Base-by-base conservation (phyloP, 495 filamentous ascomycete genomes). In the Haplographium delicatum region DNA sequence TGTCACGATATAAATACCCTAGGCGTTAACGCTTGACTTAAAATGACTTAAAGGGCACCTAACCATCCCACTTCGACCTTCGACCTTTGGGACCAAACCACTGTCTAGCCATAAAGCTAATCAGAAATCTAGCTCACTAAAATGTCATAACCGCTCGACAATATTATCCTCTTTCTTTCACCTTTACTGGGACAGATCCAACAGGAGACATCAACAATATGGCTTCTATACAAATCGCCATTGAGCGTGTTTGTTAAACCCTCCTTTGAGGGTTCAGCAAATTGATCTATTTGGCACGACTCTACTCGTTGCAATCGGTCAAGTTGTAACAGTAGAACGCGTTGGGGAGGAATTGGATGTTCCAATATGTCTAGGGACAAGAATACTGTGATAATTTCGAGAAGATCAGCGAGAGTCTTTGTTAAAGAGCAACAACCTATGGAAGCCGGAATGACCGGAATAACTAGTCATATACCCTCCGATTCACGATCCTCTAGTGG, bases 371-470 rank as follows among this genome's bases (percentile, higher is more conserved):
- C 22, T 18, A 46, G 39, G 23, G 33, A 22, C 2, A 44, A 11
- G 27, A 20, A 33, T 5, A 31, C 37, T 7, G 19, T 35, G 2
- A 47, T 35, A 11, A 27, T 60, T 20, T 60, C 57, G 39, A 56
- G 49, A 33, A 30, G 57, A 25, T 49, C 57, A 22, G 50, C 53
- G 15, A 48, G 57, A 26, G 22, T 44, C 3, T 60, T 50, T n/a
- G 26, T 23, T 7, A 45, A 53, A 16, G 45, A 60, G 8, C 48
- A 56, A 25, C 23, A 55, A 10, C n/a, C 18, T 27, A 28, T 45
- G 25, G 52, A 50, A 18, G 19, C n/a, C 0, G 43, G 28, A 25
- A 51, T 20, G 2, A 25, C 19, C 13, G 39, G 15, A 7, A 31
- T 7, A 31, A 31, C 15, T 16, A 16, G 5, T 15, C 38, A 38